Conservation (phyloP, 2,329 filamentous ascomycete genomes). For the Penicillium sp. region DNA sequence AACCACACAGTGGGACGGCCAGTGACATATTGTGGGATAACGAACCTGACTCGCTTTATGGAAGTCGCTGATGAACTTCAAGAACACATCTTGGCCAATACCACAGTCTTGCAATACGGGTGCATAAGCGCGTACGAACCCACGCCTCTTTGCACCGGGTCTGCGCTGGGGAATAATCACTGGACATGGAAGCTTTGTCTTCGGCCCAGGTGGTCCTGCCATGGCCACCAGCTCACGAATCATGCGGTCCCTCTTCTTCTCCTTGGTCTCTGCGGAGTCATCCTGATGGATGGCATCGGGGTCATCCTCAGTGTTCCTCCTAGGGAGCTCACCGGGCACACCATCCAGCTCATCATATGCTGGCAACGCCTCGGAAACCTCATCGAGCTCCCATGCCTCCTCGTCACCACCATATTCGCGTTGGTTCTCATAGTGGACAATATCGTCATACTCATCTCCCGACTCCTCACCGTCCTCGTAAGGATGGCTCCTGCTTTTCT, state of each 20-base stretch:
- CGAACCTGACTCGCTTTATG: slow-evolving; percentile 11
- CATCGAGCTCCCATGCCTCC: slow-evolving; percentile 13
- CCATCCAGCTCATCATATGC: slow-evolving; percentile 1
- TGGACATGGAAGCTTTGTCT: slow-evolving; percentile 3
- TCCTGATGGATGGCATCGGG: not conserved
- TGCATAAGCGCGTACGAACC: slow-evolving; percentile 16
- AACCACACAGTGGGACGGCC: not conserved
- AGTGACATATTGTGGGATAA: not conserved
- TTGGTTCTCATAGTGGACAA: not conserved
- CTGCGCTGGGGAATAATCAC: slow-evolving; percentile 16
- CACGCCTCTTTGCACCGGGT: slow-evolving; percentile 6
- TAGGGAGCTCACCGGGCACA: not conserved
- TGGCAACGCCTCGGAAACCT: slow-evolving; percentile 8
- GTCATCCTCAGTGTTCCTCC: not conserved
- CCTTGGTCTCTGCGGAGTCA: slow-evolving; percentile 1
- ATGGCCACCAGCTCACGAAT: slow-evolving; percentile 9
- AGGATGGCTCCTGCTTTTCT: not conserved
- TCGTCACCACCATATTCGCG: slow-evolving; percentile 1
- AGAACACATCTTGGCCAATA: slow-evolving; percentile 9
- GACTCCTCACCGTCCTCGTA: slow-evolving; percentile 1
- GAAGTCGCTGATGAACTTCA: slow-evolving; percentile 9
- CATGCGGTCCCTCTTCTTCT: slow-evolving; percentile 7
- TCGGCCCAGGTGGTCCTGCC: slow-evolving; percentile 4
- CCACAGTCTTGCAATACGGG: slow-evolving; percentile 9
- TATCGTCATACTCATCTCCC: slow-evolving; percentile 1